Percentiles rank a stretch among this genome's conserved stretches.
These are phyloP conservation scores for Tulasnella calospora DNA, from an alignment of 768 basidiomycete genomes.

Conservation along the genomic window DNA sequence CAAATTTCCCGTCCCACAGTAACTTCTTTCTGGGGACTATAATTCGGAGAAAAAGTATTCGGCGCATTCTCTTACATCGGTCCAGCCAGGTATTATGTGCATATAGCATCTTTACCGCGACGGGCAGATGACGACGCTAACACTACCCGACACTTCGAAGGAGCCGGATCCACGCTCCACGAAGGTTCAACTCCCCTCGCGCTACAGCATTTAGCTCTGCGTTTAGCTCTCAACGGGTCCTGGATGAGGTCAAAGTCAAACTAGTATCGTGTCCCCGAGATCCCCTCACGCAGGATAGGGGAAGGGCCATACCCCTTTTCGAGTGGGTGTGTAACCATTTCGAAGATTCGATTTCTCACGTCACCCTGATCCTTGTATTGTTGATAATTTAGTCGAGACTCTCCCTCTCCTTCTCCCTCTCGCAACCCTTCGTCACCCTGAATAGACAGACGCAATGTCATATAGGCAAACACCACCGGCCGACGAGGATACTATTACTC, in stretches of 20 bases:
- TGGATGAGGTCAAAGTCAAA: not conserved
- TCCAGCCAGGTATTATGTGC: not conserved
- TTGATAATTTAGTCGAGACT: not conserved
- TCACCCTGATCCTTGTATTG: not conserved
- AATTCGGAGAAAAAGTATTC: too few relatives aligned
- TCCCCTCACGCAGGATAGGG: not conserved
- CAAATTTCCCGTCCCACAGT: not conserved
- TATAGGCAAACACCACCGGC: not conserved
- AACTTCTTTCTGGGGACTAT: too few relatives aligned
- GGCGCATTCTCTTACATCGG: too few relatives aligned
- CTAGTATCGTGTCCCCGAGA: not conserved
- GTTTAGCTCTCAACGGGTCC: not conserved
- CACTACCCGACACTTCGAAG: not conserved
- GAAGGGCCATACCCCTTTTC: not conserved
- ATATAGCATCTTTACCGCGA: too few relatives aligned
- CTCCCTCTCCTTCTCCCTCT: not conserved
- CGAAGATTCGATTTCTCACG: not conserved
- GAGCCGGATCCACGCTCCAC: not conserved
- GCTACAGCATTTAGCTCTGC: not conserved
- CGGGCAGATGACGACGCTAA: not conserved
- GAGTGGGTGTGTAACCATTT: not conserved
- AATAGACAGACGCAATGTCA: not conserved
- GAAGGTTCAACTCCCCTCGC: not conserved
- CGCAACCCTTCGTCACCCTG: not conserved
- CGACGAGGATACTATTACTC: not conserved